Base-by-base conservation (phyloP, 805 yeast genomes). In the Wickerhamiella spandovensis region DNA sequence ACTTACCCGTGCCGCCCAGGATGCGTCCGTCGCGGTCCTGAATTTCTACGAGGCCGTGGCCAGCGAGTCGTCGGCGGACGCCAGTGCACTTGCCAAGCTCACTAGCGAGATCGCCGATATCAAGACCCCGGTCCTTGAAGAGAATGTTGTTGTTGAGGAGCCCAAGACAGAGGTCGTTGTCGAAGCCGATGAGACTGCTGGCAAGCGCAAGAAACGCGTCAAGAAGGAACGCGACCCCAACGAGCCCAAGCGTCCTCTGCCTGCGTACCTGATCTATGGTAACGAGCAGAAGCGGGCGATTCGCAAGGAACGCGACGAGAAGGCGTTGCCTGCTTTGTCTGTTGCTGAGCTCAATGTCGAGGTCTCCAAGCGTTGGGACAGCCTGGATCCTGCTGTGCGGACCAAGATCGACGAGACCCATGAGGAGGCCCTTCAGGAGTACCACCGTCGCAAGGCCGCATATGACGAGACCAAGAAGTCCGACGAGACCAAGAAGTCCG, bases 221-320 rank as follows among this genome's bases (percentile, higher is more conserved):
- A 81, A 77, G 67, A 78, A 76, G 60, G 71, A 69, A 60, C 72
- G 68, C 58, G 97, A 90, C 67, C 97, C 97, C 48, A 82, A 84
- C 61, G 96, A 95, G 44, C 98, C 98, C 53, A 87, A 85, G 73
- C 88, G 88, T 62, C 97, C 98, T 15, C 72, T 86, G 61, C 88
- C 96, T 21, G 83, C 85, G 44, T 89, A 80, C 70, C 84, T 90
- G 66, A 75, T 80, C 42, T 90, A 79, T 67, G 79, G 86, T 48
- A 81, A 83, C 56, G 79, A 78, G 56, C 76, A 79, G 56, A 80
- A 95, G 61, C 83, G 82, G 54, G 70, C 74, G 38, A 74, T 89
- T 54, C 78, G 81, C 51, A 81, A 76, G 49, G 88, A 84, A 54
- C 76, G 95, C 61, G 74, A 70, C 50, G 68, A 68, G 37, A 70